Conservation (phyloP, 257 asterid species). For the Solanum paucissectum region DNA sequence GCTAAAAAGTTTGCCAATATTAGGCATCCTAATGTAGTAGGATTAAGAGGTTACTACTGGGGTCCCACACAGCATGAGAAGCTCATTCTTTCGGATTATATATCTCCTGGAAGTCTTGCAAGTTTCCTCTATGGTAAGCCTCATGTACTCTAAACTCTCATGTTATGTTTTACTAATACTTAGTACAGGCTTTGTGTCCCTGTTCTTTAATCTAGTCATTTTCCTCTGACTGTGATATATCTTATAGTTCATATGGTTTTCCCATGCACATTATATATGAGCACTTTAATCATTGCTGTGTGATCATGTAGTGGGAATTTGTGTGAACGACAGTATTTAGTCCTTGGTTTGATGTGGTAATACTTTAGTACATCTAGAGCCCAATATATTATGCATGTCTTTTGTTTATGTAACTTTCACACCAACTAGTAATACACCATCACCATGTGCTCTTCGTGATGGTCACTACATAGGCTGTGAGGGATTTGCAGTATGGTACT, state of each 20-base stretch:
- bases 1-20: constrained; percentile 92
- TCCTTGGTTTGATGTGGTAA: neutral
- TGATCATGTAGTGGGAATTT: neutral
- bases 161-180: neutral
- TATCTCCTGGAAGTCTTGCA: constrained; percentile 96
- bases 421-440: neutral
- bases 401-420: neutral
- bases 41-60: constrained; percentile 98
- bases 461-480: neutral
- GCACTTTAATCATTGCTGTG: neutral
- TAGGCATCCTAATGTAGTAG: constrained; percentile 92
- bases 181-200: neutral
- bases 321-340: neutral
- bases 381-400: neutral
- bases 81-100: constrained; percentile 90
- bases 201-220: neutral
- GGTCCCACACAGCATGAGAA: constrained; percentile 98
- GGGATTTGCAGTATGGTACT: neutral
- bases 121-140: constrained; percentile 77
- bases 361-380: neutral
- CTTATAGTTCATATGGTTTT: neutral
- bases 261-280: neutral
- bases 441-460: neutral
- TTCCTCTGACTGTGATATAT: neutral
- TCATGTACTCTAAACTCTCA: neutral